Evolutionary conservation across 768 basidiomycete species (phyloP).

Genomic region (Amanita inopinata): DNA sequence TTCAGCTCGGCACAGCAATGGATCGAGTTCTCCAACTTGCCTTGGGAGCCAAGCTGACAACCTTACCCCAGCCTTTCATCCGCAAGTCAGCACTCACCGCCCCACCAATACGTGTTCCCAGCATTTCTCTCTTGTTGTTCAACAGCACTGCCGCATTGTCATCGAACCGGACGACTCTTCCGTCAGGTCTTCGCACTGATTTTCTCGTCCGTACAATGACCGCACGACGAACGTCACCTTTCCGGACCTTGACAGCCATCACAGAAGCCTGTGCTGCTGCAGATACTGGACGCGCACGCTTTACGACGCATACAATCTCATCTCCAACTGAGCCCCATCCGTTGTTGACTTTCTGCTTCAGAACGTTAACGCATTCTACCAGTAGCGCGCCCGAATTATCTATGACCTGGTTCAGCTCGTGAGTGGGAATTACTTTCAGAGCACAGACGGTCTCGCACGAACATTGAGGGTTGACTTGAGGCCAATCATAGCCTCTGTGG

Average conservation of each 20-base stretch:
- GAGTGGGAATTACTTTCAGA: not conserved
- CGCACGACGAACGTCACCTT: conserved; percentile 91
- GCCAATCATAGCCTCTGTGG: conserved; percentile 65
- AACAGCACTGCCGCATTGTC: conserved; percentile 93
- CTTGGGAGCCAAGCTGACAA: conserved; percentile 86
- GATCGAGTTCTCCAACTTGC: conserved; percentile 29
- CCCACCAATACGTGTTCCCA: conserved; percentile 91
- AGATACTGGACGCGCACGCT: conserved; percentile 78
- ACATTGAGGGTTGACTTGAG: conserved; percentile 90
- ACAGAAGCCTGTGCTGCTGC: conserved; percentile 56
- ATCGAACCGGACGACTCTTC: conserved; percentile 82
- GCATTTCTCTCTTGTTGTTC: conserved; percentile 93
- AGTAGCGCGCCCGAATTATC: conserved; percentile 95
- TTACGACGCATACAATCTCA: conserved; percentile 93
- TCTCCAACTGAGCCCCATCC: conserved; percentile 92
- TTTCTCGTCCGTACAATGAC: conserved; percentile 94
- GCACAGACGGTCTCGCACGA: conserved; percentile 16
- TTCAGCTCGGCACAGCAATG: not conserved
- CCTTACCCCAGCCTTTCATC: conserved; percentile 91
- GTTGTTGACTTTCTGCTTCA: conserved; percentile 93
- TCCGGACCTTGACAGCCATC: conserved; percentile 81
- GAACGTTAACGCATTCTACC: conserved; percentile 92
- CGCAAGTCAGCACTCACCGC: conserved; percentile 88
- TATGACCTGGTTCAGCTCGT: conserved; percentile 54
- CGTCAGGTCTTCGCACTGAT: conserved; percentile 77